Conservation (phyloP, 2,329 filamentous ascomycete genomes). For the Boeremia lycopersici region DNA sequence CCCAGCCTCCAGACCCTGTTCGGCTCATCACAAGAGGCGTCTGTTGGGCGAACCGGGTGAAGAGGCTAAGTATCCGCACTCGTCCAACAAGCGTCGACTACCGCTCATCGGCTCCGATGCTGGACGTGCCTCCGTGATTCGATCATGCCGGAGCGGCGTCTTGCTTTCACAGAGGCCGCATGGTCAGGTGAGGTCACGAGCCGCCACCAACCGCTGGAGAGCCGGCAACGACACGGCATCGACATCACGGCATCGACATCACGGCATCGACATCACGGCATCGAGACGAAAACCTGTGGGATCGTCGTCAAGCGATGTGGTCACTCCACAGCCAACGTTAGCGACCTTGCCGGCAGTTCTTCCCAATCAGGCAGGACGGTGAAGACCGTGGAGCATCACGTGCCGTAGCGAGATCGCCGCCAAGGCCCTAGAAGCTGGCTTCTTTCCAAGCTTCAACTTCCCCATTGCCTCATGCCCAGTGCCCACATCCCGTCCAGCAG, state of each 20-base stretch:
- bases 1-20: slow-evolving; percentile 23
- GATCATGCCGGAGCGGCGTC: neutral
- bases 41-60: slow-evolving; percentile 13
- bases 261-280: neutral
- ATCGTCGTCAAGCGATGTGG: slow-evolving; percentile 8
- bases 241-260: slow-evolving; percentile 4
- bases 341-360: neutral
- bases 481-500: slow-evolving; percentile 11
- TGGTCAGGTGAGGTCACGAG: slow-evolving; percentile 3
- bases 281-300: neutral
- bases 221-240: neutral
- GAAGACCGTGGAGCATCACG: slow-evolving; percentile 10
- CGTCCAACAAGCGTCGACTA: slow-evolving; percentile 1
- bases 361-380: slow-evolving; percentile 9
- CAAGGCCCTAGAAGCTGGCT: slow-evolving; percentile 10
- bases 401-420: neutral
- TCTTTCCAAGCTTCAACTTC: slow-evolving; percentile 11
- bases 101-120: slow-evolving; percentile 6
- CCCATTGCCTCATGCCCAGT: slow-evolving; percentile 5
- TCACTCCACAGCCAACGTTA: neutral
- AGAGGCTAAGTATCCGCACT: neutral
- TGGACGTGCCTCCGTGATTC: slow-evolving; percentile 5
- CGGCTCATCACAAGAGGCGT: slow-evolving; percentile 33
- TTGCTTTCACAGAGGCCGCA: neutral
- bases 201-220: neutral